These are phyloP conservation scores for Halenospora varia DNA, from an alignment of 495 filamentous ascomycete genomes.

Conservation along the genomic window DNA sequence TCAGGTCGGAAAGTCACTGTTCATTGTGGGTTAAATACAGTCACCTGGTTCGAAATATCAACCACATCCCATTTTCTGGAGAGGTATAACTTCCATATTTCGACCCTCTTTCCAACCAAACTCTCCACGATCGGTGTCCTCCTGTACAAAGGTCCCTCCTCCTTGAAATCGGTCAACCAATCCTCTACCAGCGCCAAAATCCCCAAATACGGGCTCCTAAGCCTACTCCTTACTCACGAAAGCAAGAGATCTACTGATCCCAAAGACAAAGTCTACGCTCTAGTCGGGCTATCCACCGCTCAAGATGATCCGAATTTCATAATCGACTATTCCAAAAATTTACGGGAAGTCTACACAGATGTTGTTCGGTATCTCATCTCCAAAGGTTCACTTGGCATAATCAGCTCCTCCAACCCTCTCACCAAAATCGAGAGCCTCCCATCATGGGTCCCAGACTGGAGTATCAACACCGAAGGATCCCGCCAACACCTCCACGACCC, in stretches of 20 bases:
- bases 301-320: conserved; percentile 1
- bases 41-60: too few species aligned
- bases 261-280: conserved; percentile 17
- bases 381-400: neutral
- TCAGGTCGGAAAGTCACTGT: neutral
- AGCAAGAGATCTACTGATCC: conserved; percentile 5
- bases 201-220: too few species aligned
- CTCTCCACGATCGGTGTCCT: too few species aligned
- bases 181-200: too few species aligned
- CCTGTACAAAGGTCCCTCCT: too few species aligned
- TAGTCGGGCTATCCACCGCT: conserved; percentile 2
- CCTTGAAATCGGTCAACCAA: too few species aligned
- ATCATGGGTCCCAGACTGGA: conserved; percentile 1
- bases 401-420: conserved; percentile 1
- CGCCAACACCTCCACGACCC: neutral
- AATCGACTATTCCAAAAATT: neutral
- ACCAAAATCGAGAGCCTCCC: conserved; percentile 1
- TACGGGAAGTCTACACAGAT: conserved; percentile 2
- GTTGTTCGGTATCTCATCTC: neutral
- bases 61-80: too few species aligned
- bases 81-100: too few species aligned
- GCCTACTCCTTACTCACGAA: neutral
- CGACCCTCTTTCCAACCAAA: too few species aligned
- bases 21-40: neutral
- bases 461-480: neutral